A percentile compares a stretch with the other conserved stretches of the same genome.
Conservation (phyloP, 192 early-diverging fungal species). For the Backusella westeae region DNA sequence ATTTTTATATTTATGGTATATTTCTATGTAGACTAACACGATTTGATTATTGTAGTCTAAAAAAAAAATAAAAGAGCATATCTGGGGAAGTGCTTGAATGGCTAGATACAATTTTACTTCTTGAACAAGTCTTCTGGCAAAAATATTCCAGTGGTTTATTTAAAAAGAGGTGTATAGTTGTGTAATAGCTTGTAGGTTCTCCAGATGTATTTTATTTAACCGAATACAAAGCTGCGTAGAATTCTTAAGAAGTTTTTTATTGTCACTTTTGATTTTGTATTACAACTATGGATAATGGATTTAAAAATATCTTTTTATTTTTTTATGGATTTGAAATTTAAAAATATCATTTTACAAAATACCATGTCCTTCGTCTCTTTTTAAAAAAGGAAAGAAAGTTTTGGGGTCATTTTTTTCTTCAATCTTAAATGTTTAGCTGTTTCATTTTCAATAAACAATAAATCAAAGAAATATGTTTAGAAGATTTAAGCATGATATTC, state of each 20-base stretch:
- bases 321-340: not conserved
- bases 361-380: not conserved
- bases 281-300: not conserved
- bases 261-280: not conserved
- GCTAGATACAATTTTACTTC: not conserved
- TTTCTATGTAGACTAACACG: not conserved
- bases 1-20: not conserved
- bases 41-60: not conserved
- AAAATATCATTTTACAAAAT: not conserved
- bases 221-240: not conserved
- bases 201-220: not conserved
- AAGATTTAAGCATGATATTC: not conserved
- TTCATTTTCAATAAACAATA: not conserved
- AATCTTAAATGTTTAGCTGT: not conserved
- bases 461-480: not conserved
- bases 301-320: not conserved
- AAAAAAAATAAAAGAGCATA: not conserved
- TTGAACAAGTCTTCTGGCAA: not conserved
- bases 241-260: not conserved
- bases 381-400: constrained; percentile 5
- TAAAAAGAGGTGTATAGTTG: not conserved
- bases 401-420: not conserved
- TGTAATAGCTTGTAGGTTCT: not conserved
- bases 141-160: not conserved
- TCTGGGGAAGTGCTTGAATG: not conserved